Conservation (phyloP, 495 filamentous ascomycete species). For the Penicillium antarcticum region DNA sequence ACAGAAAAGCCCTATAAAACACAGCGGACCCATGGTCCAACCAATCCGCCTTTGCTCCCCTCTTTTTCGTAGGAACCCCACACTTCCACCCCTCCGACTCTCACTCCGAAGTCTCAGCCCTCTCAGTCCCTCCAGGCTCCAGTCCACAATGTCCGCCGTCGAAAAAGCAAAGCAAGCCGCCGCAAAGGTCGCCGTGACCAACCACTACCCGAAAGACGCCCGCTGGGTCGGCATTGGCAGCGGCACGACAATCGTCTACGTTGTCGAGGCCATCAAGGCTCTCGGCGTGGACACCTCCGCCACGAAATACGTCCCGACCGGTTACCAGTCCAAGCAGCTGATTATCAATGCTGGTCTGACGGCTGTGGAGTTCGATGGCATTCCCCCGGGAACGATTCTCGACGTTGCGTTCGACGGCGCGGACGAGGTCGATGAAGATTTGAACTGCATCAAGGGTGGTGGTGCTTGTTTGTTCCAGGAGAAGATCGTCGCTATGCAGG, state of each 20-base stretch:
- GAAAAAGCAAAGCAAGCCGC: constrained; percentile 84
- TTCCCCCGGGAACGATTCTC: constrained; percentile 58
- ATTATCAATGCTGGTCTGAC: constrained; percentile 74
- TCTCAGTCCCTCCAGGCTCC: constrained; percentile 13
- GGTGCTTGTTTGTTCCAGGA: constrained; percentile 97
- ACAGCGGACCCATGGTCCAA: constrained; percentile 8
- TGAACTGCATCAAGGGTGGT: constrained; percentile 97
- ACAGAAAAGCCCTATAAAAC: too few relatives aligned
- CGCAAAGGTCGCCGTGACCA: constrained; percentile 76
- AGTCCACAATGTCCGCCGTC: constrained; percentile 36
- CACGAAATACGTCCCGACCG: constrained; percentile 86
- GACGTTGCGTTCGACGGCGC: constrained; percentile 94
- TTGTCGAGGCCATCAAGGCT: constrained; percentile 87
- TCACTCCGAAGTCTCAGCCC: background rate
- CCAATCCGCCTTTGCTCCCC: constrained; percentile 11
- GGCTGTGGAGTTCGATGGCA: constrained; percentile 69
- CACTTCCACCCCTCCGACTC: background rate
- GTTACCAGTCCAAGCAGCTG: constrained; percentile 81
- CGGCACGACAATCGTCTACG: constrained; percentile 90
- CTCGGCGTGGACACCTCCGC: constrained; percentile 54
- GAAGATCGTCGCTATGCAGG: constrained; percentile 85
- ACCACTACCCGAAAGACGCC: constrained; percentile 72
- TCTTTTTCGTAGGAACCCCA: constrained; percentile 7
- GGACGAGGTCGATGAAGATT: constrained; percentile 90
- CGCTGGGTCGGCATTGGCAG: constrained; percentile 88